These are phyloP conservation scores for Rhytidiadelphus loreus DNA, from an alignment of 225 moss, liverwort and hornwort genomes.

Conservation along the genomic window DNA sequence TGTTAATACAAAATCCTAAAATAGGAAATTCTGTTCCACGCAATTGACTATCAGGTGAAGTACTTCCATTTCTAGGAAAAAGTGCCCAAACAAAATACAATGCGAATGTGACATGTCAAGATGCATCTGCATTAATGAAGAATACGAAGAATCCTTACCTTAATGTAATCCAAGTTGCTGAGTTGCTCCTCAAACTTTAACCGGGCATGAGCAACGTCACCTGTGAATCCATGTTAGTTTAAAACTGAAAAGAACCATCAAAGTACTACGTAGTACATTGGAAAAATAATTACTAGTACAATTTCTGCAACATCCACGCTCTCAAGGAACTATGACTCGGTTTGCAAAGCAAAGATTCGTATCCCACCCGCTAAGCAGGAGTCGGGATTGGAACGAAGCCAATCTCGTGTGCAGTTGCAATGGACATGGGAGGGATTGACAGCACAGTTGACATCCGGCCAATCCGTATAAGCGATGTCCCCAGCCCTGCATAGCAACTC, in stretches of 20 bases:
- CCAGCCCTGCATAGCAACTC: slow-evolving; percentile 61
- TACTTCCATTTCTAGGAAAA: neutral
- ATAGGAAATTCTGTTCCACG: neutral
- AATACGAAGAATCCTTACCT: slow-evolving; percentile 13
- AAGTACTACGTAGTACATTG: neutral
- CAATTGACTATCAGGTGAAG: neutral
- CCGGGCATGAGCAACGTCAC: slow-evolving; percentile 63
- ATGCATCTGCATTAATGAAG: neutral
- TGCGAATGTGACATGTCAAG: neutral
- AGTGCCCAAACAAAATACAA: neutral
- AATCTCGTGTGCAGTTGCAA: slow-evolving; percentile 72
- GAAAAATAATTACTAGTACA: neutral
- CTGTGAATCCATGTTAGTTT: slow-evolving; percentile 1
- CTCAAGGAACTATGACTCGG: neutral
- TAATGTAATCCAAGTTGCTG: slow-evolving; percentile 54
- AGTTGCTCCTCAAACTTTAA: slow-evolving; percentile 65
- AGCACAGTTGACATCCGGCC: slow-evolving; percentile 81
- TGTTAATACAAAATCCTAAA: neutral
- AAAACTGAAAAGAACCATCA: neutral
- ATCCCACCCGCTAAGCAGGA: slow-evolving; percentile 66
- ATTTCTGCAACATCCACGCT: neutral
- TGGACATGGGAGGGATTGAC: slow-evolving; percentile 46
- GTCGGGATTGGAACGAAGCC: slow-evolving; percentile 74
- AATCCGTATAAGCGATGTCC: slow-evolving; percentile 90
- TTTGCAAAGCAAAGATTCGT: neutral